Conservation (phyloP, 2,329 filamentous ascomycete species). For the Emergomyces orientalis region DNA sequence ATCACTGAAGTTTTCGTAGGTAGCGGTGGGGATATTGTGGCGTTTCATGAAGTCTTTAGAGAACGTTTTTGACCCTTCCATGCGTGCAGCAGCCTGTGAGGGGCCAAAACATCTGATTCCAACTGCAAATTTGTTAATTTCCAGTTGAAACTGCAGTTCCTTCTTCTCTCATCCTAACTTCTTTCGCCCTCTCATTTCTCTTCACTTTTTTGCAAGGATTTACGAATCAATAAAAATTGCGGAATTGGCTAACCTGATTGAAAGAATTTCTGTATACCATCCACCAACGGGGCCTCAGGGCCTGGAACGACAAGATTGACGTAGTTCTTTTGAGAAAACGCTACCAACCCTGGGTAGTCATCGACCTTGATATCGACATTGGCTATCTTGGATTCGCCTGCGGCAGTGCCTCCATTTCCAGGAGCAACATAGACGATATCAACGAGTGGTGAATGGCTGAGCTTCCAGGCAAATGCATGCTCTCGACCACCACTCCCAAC, state of each 20-base stretch:
- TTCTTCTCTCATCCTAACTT: background rate
- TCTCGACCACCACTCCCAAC: conserved; percentile 92
- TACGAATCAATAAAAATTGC: background rate
- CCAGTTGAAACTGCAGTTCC: background rate
- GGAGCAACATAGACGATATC: conserved; percentile 60
- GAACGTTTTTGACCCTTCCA: conserved; percentile 96
- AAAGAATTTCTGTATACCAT: conserved; percentile 80
- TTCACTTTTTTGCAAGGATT: background rate
- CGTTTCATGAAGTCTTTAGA: conserved; percentile 97
- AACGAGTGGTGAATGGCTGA: conserved; percentile 70
- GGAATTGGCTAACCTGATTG: conserved; percentile 38
- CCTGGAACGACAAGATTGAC: conserved; percentile 82
- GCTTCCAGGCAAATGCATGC: conserved; percentile 89
- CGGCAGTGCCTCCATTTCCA: conserved; percentile 81
- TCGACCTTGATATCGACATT: conserved; percentile 67
- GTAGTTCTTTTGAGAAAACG: conserved; percentile 61
- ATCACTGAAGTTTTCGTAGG: conserved; percentile 78
- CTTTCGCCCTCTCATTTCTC: background rate
- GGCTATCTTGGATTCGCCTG: conserved; percentile 53
- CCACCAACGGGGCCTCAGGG: conserved; percentile 87
- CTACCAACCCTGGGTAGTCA: conserved; percentile 68
- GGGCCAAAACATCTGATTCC: conserved; percentile 81
- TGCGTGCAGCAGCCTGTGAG: conserved; percentile 68
- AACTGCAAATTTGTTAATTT: conserved; percentile 30
- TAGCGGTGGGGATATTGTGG: conserved; percentile 80